Conservation (phyloP, 1,284 basidiomycete species). For the Microbotryum saponariae region DNA sequence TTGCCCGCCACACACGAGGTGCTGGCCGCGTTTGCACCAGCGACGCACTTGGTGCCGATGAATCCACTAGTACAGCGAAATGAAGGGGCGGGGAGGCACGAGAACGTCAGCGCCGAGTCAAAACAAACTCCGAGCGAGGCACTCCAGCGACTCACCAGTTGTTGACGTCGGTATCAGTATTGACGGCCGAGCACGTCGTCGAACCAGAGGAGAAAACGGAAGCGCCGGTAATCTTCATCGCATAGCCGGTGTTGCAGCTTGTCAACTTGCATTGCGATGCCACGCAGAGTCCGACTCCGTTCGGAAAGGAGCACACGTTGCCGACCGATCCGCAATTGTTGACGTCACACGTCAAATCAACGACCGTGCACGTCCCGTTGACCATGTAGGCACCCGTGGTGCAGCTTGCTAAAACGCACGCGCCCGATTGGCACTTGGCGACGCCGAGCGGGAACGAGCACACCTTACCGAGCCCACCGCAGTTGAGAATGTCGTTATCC, state of each 20-base stretch:
- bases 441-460: conserved; percentile 1
- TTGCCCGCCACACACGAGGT: neutral
- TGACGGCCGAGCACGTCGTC: conserved; percentile 4
- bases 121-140: too few relatives aligned
- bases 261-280: conserved; percentile 11
- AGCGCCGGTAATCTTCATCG: neutral
- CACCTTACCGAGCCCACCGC: conserved; percentile 2
- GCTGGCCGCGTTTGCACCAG: neutral
- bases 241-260: conserved; percentile 16
- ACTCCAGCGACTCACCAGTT: neutral
- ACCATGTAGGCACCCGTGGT: neutral
- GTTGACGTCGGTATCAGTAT: conserved; percentile 2
- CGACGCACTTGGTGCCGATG: neutral
- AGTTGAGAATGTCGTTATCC: conserved; percentile 7
- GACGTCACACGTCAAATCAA: neutral
- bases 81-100: too few relatives aligned
- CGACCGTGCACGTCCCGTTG: neutral
- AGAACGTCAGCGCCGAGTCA: too few relatives aligned
- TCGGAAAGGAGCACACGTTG: conserved; percentile 7
- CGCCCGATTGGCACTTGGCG: neutral
- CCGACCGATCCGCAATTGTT: conserved; percentile 15
- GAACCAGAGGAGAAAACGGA: neutral
- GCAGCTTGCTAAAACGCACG: neutral
- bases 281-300: conserved; percentile 10
- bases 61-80: neutral